phyloP scores from a whole-genome alignment of 352 stramenopile genomes.

The Pythium scleroteichum region DNA sequence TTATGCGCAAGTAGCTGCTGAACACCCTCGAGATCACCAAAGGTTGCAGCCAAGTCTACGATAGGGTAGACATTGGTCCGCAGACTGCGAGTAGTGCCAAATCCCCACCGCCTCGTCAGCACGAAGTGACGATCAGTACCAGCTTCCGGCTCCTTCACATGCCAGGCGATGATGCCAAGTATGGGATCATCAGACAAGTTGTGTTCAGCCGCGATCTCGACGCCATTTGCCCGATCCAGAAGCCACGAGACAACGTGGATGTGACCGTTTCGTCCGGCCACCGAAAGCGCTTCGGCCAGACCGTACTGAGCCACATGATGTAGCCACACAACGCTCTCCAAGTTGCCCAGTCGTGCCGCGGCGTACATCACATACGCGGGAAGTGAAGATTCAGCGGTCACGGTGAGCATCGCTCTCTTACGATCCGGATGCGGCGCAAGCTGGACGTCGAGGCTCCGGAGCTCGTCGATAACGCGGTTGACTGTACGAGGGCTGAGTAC shows the following conservation, averaged over 20 bases:
- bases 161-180: background rate
- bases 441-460: background rate
- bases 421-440: background rate
- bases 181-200: background rate
- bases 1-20: background rate
- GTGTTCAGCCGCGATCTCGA: too few relatives aligned
- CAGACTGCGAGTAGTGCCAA: background rate
- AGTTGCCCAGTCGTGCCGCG: background rate
- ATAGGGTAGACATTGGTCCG: background rate
- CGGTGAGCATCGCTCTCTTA: background rate
- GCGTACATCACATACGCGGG: conserved; percentile 7
- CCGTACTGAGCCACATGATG: conserved; percentile 5
- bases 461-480: background rate
- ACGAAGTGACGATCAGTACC: background rate
- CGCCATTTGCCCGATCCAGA: background rate
- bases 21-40: background rate
- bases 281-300: background rate
- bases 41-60: background rate
- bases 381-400: background rate
- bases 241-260: background rate
- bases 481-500: background rate
- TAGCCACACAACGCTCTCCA: conserved; percentile 17
- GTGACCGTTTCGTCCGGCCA: background rate
- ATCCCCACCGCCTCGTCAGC: background rate
- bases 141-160: background rate